phyloP scores from a whole-genome alignment of 768 basidiomycete species.

The Leucocoprinus birnbaumii region DNA sequence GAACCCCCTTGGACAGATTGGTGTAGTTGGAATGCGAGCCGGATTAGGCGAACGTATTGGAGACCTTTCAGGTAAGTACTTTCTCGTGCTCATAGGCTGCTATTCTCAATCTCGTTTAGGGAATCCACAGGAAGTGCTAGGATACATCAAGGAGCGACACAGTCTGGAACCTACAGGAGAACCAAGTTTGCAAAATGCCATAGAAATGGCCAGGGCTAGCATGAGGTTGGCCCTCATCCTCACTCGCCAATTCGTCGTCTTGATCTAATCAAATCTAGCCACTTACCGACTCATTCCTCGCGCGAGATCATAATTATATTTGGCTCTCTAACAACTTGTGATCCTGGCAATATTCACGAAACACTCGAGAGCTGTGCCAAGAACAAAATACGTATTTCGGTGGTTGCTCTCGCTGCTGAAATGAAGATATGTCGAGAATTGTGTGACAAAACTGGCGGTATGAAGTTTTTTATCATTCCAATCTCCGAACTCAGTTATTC shows the following conservation, averaged over 20 bases:
- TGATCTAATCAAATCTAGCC: slow-evolving; percentile 44
- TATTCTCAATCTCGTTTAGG: background rate
- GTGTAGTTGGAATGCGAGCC: slow-evolving; percentile 88
- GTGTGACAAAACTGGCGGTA: slow-evolving; percentile 90
- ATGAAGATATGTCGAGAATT: slow-evolving; percentile 97
- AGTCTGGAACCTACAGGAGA: slow-evolving; percentile 90
- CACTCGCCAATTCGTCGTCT: slow-evolving; percentile 6
- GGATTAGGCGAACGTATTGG: slow-evolving; percentile 89
- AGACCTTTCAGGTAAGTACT: slow-evolving; percentile 81
- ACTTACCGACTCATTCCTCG: slow-evolving; percentile 96
- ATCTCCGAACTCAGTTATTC: slow-evolving; percentile 6
- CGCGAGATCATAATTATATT: slow-evolving; percentile 93
- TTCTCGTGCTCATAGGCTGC: background rate
- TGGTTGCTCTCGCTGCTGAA: slow-evolving; percentile 94
- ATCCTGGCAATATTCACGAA: slow-evolving; percentile 95
- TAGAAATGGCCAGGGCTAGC: slow-evolving; percentile 93
- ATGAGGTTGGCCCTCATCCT: slow-evolving; percentile 62
- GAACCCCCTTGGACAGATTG: slow-evolving; percentile 96
- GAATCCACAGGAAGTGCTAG: slow-evolving; percentile 95
- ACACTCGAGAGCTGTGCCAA: slow-evolving; percentile 84
- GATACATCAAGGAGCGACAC: slow-evolving; percentile 78
- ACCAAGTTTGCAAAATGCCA: slow-evolving; percentile 93
- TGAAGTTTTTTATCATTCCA: slow-evolving; percentile 19
- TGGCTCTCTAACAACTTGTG: slow-evolving; percentile 94
- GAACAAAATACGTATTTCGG: slow-evolving; percentile 85